Conservation (phyloP, 345 rosid species). For the Eucalyptus pauciflora region DNA sequence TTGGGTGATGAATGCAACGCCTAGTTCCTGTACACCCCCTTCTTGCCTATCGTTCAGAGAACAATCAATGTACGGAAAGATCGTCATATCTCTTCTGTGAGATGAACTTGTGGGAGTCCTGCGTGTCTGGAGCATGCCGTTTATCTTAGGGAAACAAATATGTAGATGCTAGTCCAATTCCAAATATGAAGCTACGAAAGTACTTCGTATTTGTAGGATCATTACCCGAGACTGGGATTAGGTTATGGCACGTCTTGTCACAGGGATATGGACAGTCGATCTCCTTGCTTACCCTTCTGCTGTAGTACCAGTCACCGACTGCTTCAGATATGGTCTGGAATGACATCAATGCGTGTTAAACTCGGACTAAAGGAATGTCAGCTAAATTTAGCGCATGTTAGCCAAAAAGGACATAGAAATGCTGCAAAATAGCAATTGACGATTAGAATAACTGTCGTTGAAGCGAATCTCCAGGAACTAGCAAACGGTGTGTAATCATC, state of each 20-base stretch:
- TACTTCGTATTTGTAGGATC: neutral
- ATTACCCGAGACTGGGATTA: slow-evolving; percentile 3
- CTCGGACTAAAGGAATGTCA: neutral
- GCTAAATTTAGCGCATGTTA: neutral
- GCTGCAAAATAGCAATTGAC: neutral
- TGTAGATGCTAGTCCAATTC: neutral
- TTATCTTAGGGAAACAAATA: neutral
- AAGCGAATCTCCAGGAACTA: neutral
- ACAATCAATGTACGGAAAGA: neutral
- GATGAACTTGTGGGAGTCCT: neutral
- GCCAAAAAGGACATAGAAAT: neutral
- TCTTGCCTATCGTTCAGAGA: neutral
- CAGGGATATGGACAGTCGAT: slow-evolving; percentile 81
- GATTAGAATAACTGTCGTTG: neutral
- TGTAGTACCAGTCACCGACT: slow-evolving; percentile 90
- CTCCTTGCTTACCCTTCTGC: slow-evolving; percentile 39
- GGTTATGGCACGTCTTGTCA: slow-evolving; percentile 60
- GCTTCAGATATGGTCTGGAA: slow-evolving; percentile 70
- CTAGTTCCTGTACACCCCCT: neutral
- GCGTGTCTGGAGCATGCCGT: neutral
- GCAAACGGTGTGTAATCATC: neutral
- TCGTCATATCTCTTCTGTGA: neutral
- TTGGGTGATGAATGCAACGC: neutral
- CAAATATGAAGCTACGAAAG: neutral
- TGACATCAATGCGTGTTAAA: neutral